Evolutionary conservation across 1,284 basidiomycete genomes (phyloP).

Genomic region (Cutaneotrichosporon curvatum): DNA sequence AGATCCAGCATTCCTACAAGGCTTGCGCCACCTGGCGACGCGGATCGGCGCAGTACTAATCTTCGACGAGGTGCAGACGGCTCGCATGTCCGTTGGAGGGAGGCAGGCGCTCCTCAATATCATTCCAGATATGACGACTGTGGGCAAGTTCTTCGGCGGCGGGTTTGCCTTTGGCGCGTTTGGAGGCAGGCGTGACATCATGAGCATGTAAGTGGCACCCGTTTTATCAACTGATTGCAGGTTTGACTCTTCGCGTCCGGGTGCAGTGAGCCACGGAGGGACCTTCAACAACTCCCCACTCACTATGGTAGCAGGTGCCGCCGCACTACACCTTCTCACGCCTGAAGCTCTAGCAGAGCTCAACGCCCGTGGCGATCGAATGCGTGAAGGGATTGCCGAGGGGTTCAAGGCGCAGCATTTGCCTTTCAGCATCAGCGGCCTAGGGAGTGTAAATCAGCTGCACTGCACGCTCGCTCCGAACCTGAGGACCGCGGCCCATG

Average conservation of each 20-base stretch:
- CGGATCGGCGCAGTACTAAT: conserved; percentile 49
- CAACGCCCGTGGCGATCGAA: conserved; percentile 20
- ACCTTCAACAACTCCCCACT: conserved; percentile 35
- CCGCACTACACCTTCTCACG: conserved; percentile 22
- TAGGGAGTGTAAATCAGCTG: conserved; percentile 30
- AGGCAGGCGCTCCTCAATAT: conserved; percentile 23
- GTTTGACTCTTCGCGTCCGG: conserved; percentile 19
- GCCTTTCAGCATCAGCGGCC: conserved; percentile 19
- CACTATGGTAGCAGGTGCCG: conserved; percentile 26
- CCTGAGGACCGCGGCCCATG: conserved; percentile 3
- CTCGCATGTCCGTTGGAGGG: conserved; percentile 17
- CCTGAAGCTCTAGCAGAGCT: conserved; percentile 13
- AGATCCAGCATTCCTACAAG: conserved; percentile 44
- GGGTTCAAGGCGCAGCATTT: background rate
- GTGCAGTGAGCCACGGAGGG: conserved; percentile 19
- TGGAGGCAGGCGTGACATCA: conserved; percentile 27
- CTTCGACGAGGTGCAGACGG: conserved; percentile 50
- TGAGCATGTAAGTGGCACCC: conserved; percentile 21
- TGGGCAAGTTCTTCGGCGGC: conserved; percentile 33
- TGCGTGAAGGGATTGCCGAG: conserved; percentile 17
- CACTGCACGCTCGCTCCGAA: conserved; percentile 13
- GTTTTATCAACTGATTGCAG: conserved; percentile 7
- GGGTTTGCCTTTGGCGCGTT: conserved; percentile 33
- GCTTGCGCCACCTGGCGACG: conserved; percentile 46
- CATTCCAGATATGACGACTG: conserved; percentile 27